Evolutionary conservation across 2,329 filamentous ascomycete genomes (phyloP).

Genomic region (Davidsoniella virescens): DNA sequence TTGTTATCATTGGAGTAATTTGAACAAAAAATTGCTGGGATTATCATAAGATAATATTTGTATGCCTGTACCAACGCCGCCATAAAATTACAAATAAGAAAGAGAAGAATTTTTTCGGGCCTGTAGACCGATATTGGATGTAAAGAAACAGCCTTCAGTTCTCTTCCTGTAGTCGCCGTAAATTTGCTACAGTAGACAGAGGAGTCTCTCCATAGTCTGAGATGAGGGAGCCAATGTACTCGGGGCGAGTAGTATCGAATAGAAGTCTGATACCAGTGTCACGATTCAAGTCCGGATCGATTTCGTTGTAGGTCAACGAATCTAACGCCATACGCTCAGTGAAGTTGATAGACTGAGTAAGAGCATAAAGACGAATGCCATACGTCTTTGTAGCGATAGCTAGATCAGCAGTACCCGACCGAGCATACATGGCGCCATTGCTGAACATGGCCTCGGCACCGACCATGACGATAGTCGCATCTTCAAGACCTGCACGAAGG

Average conservation of each 20-base stretch:
- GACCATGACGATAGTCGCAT: conserved; percentile 59
- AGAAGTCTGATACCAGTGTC: conserved; percentile 46
- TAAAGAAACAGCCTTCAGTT: conserved; percentile 1
- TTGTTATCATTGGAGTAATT: too few relatives aligned
- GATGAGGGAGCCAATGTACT: conserved; percentile 74
- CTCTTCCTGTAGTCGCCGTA: conserved; percentile 14
- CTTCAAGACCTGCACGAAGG: conserved; percentile 54
- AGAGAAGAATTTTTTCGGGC: neutral
- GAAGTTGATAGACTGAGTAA: conserved; percentile 93
- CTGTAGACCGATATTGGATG: too few relatives aligned
- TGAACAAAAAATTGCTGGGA: too few relatives aligned
- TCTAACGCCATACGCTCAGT: conserved; percentile 72
- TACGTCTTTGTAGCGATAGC: conserved; percentile 66
- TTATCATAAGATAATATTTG: neutral
- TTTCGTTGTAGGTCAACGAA: conserved; percentile 86
- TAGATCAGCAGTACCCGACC: conserved; percentile 72
- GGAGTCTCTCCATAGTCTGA: conserved; percentile 57
- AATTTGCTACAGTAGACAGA: conserved; percentile 9
- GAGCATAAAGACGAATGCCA: conserved; percentile 68
- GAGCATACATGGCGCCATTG: conserved; percentile 79
- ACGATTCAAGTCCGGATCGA: conserved; percentile 55
- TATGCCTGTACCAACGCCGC: neutral
- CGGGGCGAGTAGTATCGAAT: conserved; percentile 81
- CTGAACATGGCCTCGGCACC: conserved; percentile 91
- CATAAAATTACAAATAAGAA: neutral